phyloP scores from a whole-genome alignment of 2,329 filamentous ascomycete genomes.

The Annulohypoxylon truncatum region DNA sequence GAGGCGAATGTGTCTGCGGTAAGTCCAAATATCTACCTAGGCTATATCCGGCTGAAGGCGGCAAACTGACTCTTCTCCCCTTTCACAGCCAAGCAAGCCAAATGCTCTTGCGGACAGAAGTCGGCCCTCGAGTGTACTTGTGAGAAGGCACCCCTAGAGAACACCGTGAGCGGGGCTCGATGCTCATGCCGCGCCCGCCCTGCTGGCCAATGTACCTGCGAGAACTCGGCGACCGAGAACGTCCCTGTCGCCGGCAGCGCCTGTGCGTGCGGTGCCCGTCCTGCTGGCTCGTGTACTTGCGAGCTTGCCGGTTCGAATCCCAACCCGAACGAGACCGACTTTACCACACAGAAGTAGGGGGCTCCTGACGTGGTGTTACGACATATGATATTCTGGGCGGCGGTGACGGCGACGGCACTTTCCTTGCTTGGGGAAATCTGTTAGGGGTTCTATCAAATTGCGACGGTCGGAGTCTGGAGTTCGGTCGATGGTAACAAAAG shows the following conservation, averaged over 20 bases:
- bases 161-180: not conserved
- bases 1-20: conserved; percentile 68
- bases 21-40: conserved; percentile 48
- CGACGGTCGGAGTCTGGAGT: conserved; percentile 21
- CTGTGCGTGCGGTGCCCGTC: conserved; percentile 10
- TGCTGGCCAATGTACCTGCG: conserved; percentile 83
- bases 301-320: conserved; percentile 74
- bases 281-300: conserved; percentile 80
- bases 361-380: not conserved
- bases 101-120: conserved; percentile 91
- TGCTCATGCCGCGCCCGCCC: conserved; percentile 84
- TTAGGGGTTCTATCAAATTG: conserved; percentile 5
- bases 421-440: not conserved
- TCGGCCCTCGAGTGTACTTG: conserved; percentile 88
- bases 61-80: conserved; percentile 3
- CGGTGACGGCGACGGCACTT: not conserved
- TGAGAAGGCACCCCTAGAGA: conserved; percentile 68
- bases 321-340: conserved; percentile 83
- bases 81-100: conserved; percentile 68
- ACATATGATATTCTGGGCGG: not conserved
- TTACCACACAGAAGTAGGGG: conserved; percentile 74
- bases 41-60: conserved; percentile 1
- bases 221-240: conserved; percentile 65
- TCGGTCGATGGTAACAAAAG: conserved; percentile 12
- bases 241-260: conserved; percentile 1